Percentiles rank a stretch among this genome's conserved stretches.
Evolutionary conservation across 768 basidiomycete species (phyloP).

Genomic region (Boletus vermiculosoides): DNA sequence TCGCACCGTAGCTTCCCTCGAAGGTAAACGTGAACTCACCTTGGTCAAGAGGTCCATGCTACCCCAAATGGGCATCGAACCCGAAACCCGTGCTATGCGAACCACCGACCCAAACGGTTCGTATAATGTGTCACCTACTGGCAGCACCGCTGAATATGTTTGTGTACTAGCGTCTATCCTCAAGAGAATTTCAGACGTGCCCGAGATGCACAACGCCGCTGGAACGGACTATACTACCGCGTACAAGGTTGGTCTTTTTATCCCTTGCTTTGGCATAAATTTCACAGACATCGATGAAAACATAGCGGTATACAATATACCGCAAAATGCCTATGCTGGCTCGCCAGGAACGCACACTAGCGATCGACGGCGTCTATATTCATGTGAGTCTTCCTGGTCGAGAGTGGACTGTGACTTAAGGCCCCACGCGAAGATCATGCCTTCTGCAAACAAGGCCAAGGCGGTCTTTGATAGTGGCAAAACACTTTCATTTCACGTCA

Average conservation of each 20-base stretch:
- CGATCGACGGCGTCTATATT: slow-evolving; percentile 93
- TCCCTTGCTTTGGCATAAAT: neutral
- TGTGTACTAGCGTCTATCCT: slow-evolving; percentile 78
- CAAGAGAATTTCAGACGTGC: slow-evolving; percentile 75
- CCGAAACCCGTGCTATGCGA: slow-evolving; percentile 59
- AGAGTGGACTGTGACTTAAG: neutral
- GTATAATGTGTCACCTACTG: slow-evolving; percentile 11
- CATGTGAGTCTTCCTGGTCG: slow-evolving; percentile 51
- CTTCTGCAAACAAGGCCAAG: slow-evolving; percentile 72
- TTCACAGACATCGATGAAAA: neutral
- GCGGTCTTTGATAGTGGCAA: slow-evolving; percentile 87
- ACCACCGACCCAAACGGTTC: slow-evolving; percentile 92
- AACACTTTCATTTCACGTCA: slow-evolving; percentile 91
- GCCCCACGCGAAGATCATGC: slow-evolving; percentile 68
- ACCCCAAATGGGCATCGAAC: slow-evolving; percentile 65
- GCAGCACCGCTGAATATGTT: slow-evolving; percentile 1
- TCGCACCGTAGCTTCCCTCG: slow-evolving; percentile 92
- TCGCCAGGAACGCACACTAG: slow-evolving; percentile 85
- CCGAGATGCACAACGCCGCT: slow-evolving; percentile 52
- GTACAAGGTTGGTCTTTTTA: slow-evolving; percentile 63
- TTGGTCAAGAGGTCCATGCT: slow-evolving; percentile 79
- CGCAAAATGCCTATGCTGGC: slow-evolving; percentile 95
- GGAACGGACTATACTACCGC: slow-evolving; percentile 79
- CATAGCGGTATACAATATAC: slow-evolving; percentile 85
- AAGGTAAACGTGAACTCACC: slow-evolving; percentile 80